These are phyloP conservation scores for Trypethelium eluteriae DNA, from an alignment of 495 filamentous ascomycete genomes.

Conservation along the genomic window DNA sequence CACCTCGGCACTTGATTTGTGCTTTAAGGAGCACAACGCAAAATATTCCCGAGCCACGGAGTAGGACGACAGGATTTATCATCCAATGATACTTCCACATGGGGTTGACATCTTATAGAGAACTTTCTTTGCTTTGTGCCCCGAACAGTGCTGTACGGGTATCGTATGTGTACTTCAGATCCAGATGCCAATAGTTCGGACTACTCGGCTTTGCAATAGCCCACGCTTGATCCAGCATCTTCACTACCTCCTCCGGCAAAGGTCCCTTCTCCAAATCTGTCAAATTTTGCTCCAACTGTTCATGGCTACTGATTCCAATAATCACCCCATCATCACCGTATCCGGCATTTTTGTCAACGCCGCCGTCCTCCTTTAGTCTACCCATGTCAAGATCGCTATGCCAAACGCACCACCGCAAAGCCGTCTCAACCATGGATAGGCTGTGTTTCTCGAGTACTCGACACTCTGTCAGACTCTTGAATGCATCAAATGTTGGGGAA, in stretches of 20 bases:
- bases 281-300: slow-evolving; percentile 70
- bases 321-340: slow-evolving; percentile 62
- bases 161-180: slow-evolving; percentile 69
- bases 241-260: slow-evolving; percentile 73
- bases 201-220: slow-evolving; percentile 50
- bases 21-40: too few species aligned
- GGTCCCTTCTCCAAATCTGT: slow-evolving; percentile 77
- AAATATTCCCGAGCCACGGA: too few species aligned
- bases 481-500: slow-evolving; percentile 67
- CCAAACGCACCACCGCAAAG: slow-evolving; percentile 72
- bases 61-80: too few species aligned
- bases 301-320: slow-evolving; percentile 66
- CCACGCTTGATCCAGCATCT: slow-evolving; percentile 75
- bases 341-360: background rate
- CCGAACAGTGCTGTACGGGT: slow-evolving; percentile 57
- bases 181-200: slow-evolving; percentile 45
- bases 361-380: slow-evolving; percentile 45
- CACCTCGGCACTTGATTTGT: too few species aligned
- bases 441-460: slow-evolving; percentile 64
- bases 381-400: slow-evolving; percentile 69
- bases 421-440: slow-evolving; percentile 73
- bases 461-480: slow-evolving; percentile 59
- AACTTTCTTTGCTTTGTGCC: background rate
- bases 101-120: too few species aligned
- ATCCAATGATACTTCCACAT: too few species aligned